phyloP scores from a whole-genome alignment of 2,329 filamentous ascomycete species.

The Diaporthe batatas region DNA sequence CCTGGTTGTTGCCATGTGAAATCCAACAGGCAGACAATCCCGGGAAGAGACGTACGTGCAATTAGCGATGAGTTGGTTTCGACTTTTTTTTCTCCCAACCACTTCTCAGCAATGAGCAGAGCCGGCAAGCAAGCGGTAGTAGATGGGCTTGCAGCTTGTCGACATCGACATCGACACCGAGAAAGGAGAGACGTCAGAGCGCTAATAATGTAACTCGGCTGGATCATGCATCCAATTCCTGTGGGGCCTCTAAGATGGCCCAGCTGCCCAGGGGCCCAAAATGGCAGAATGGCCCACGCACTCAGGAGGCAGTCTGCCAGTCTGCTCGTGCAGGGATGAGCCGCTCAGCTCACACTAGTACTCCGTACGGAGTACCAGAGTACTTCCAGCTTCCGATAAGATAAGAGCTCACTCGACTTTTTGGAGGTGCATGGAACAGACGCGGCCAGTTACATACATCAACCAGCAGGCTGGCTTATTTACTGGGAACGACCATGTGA shows the following conservation, averaged over 20 bases:
- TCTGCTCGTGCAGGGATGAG: neutral
- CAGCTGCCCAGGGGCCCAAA: too few species aligned
- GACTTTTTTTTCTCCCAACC: neutral
- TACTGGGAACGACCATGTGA: neutral
- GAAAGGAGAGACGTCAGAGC: constrained; percentile 17
- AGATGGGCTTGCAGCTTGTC: neutral
- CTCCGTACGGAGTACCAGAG: neutral
- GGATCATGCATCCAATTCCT: constrained; percentile 2
- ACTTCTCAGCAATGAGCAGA: neutral
- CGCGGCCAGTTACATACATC: neutral
- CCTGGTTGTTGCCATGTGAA: constrained; percentile 11
- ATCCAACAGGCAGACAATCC: neutral
- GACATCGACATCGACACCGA: neutral
- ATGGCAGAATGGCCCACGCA: too few species aligned
- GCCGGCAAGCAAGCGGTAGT: neutral
- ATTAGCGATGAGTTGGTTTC: neutral
- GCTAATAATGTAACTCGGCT: constrained; percentile 26
- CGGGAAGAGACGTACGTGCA: constrained; percentile 11
- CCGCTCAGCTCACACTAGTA: neutral
- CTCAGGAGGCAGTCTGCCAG: too few species aligned
- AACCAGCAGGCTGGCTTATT: neutral
- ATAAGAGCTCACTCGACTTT: constrained; percentile 31
- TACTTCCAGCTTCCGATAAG: constrained; percentile 25
- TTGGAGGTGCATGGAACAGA: neutral
- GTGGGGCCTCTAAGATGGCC: constrained; percentile 27